Percentiles rank a stretch among this genome's conserved stretches.
These are phyloP conservation scores for Pichia sp. DNA, from an alignment of 1,139 yeast genomes.

Conservation along the genomic window DNA sequence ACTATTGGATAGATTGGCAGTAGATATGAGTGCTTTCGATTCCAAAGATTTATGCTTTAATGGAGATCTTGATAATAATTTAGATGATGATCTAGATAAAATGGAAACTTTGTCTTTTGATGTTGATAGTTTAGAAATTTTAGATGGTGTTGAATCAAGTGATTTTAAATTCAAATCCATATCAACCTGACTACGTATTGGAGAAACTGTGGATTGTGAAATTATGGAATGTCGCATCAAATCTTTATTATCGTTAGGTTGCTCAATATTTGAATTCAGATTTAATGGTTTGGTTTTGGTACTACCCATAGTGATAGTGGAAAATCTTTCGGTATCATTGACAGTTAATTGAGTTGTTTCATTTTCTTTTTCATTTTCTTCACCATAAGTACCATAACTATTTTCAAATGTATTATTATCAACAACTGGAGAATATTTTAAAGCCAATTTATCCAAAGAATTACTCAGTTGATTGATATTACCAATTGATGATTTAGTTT, in stretches of 20 bases:
- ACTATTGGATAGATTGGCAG: neutral
- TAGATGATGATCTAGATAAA: neutral
- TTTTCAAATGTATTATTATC: constrained; percentile 6
- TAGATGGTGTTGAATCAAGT: constrained; percentile 4
- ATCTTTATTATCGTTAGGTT: neutral
- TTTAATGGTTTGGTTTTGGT: no score
- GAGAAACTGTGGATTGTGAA: constrained; percentile 1
- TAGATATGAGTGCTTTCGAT: constrained; percentile 14
- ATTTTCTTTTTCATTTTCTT: neutral
- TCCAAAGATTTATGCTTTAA: constrained; percentile 1
- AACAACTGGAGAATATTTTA: constrained; percentile 1
- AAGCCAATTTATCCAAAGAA: constrained; percentile 7
- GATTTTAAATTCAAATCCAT: constrained; percentile 7
- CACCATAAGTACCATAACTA: constrained; percentile 10
- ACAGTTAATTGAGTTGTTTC: neutral
- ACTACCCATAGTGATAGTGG: constrained; percentile 1
- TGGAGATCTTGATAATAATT: constrained; percentile 1
- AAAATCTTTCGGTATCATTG: constrained; percentile 2
- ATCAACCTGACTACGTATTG: constrained; percentile 6
- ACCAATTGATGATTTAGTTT: neutral
- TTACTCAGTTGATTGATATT: constrained; percentile 3
- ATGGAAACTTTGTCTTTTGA: neutral
- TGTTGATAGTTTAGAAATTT: neutral
- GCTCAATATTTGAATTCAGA: neutral
- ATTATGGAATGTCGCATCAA: neutral